A percentile compares a stretch with the other conserved stretches of the same genome.
Evolutionary conservation across 2,329 filamentous ascomycete genomes (phyloP).

Genomic region (Cladophialophora exuberans): DNA sequence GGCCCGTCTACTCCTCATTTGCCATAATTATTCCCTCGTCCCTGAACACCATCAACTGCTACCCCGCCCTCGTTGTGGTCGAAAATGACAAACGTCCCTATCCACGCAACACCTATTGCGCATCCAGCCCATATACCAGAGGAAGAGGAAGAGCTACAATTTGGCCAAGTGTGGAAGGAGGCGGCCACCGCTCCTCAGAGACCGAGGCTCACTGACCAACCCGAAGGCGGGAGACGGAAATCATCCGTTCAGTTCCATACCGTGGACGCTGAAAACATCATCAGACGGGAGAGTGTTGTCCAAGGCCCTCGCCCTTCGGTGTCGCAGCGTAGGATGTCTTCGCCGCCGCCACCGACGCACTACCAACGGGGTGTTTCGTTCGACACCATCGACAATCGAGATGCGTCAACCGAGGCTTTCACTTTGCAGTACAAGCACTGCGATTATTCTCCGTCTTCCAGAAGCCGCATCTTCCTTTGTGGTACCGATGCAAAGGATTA

Average conservation of each 20-base stretch:
- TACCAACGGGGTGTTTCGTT: conserved; percentile 73
- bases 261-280: conserved; percentile 32
- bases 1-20: conserved; percentile 10
- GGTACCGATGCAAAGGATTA: conserved; percentile 90
- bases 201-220: conserved; percentile 16
- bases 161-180: conserved; percentile 32
- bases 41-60: background rate
- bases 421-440: conserved; percentile 85
- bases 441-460: conserved; percentile 77
- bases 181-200: conserved; percentile 22
- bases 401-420: conserved; percentile 72
- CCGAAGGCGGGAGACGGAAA: conserved; percentile 26
- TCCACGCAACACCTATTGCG: conserved; percentile 16
- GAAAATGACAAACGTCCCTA: conserved; percentile 19
- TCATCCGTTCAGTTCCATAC: conserved; percentile 35
- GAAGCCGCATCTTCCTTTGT: conserved; percentile 86
- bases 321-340: conserved; percentile 36
- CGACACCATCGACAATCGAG: conserved; percentile 70
- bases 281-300: conserved; percentile 31
- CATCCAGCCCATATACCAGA: conserved; percentile 10
- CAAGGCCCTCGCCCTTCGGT: conserved; percentile 26
- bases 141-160: conserved; percentile 31
- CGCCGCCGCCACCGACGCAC: conserved; percentile 53
- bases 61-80: conserved; percentile 19
- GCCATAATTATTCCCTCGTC: background rate